These are phyloP conservation scores for Ustilago curta DNA, from an alignment of 1,284 basidiomycete genomes.

Conservation along the genomic window DNA sequence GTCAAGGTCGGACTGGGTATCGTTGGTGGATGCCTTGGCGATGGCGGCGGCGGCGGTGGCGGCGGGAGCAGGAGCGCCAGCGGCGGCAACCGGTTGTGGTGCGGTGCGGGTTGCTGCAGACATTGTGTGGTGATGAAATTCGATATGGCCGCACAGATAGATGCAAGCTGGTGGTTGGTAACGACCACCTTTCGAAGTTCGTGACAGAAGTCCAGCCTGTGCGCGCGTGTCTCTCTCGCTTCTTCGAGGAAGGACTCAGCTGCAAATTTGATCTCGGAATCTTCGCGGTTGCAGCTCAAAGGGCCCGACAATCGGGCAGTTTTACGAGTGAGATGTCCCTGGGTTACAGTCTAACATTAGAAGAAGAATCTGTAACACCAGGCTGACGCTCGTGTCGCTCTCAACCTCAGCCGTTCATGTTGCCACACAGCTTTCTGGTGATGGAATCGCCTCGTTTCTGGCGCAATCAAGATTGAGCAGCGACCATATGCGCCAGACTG, in stretches of 20 bases:
- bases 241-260: background rate
- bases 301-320: background rate
- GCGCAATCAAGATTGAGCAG: too few species aligned
- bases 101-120: conserved; percentile 36
- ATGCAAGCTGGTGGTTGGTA: conserved; percentile 16
- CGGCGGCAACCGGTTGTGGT: conserved; percentile 12
- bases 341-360: background rate
- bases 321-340: background rate
- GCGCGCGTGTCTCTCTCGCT: conserved; percentile 1
- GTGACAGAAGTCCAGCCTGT: background rate
- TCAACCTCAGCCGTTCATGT: too few species aligned
- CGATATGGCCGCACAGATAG: background rate
- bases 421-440: too few species aligned
- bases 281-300: background rate
- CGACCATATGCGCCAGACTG: too few species aligned
- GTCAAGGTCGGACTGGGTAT: conserved; percentile 47
- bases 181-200: background rate
- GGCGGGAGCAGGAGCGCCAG: conserved; percentile 21
- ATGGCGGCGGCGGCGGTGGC: conserved; percentile 17
- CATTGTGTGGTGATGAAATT: conserved; percentile 25
- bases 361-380: too few species aligned
- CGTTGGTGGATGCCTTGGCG: conserved; percentile 22
- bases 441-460: too few species aligned
- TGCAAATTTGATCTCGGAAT: conserved; percentile 2
- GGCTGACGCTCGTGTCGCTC: too few species aligned